phyloP scores from a whole-genome alignment of 805 yeast genomes.

The Kluyveromyces siamensis region DNA sequence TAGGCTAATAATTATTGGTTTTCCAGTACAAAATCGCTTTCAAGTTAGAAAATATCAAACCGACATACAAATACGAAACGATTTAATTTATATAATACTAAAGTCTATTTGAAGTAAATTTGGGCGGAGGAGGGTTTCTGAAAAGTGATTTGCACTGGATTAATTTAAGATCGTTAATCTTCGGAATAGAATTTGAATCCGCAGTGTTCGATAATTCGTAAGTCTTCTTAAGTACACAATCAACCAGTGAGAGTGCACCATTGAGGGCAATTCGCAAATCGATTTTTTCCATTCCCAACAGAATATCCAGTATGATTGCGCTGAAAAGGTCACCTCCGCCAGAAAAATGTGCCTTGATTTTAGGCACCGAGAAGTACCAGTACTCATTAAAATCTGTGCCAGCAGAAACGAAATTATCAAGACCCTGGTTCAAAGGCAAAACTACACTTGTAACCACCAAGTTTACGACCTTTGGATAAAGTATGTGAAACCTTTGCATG shows the following conservation, averaged over 20 bases:
- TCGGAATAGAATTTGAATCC: conserved; percentile 1
- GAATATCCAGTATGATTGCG: conserved; percentile 47
- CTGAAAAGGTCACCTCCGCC: conserved; percentile 73
- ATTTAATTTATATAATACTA: not conserved
- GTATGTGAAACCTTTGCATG: conserved; percentile 33
- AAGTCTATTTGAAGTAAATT: conserved; percentile 2
- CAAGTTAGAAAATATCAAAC: too few relatives aligned
- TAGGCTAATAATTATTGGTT: too few relatives aligned
- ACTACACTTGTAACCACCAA: conserved; percentile 53
- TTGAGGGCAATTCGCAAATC: conserved; percentile 27
- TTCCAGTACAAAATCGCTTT: too few relatives aligned
- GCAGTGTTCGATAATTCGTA: conserved; percentile 20
- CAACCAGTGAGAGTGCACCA: conserved; percentile 33
- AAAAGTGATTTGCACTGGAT: conserved; percentile 34
- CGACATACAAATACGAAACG: not conserved
- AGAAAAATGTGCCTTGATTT: conserved; percentile 51
- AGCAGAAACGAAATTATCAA: conserved; percentile 7
- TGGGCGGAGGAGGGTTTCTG: conserved; percentile 1
- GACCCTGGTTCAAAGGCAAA: conserved; percentile 3
- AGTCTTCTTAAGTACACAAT: conserved; percentile 35
- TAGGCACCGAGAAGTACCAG: conserved; percentile 35
- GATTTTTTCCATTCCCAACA: conserved; percentile 18
- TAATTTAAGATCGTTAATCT: conserved; percentile 36
- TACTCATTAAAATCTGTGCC: conserved; percentile 27
- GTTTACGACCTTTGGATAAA: conserved; percentile 38